Percentiles rank a stretch among this genome's conserved stretches.
Evolutionary conservation across 2,329 filamentous ascomycete genomes (phyloP).

Genomic region (Pseudopyrenochaeta lycopersici): DNA sequence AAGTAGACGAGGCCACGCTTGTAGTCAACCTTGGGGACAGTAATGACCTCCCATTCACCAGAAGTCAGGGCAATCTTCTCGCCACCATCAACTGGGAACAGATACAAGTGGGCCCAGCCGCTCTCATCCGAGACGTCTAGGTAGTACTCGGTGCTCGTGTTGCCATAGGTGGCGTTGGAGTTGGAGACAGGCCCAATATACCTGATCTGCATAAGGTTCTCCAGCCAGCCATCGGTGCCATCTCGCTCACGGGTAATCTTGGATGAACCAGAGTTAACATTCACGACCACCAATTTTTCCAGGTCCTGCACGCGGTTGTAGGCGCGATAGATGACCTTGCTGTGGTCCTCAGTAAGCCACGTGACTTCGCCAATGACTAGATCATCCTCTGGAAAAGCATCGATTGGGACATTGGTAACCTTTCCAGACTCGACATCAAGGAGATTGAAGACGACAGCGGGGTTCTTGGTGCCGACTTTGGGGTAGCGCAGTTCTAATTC

Average conservation of each 20-base stretch:
- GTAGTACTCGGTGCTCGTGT: slow-evolving; percentile 61
- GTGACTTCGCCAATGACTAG: slow-evolving; percentile 73
- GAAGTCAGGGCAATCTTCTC: slow-evolving; percentile 66
- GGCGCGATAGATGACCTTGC: slow-evolving; percentile 69
- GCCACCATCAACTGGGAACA: slow-evolving; percentile 67
- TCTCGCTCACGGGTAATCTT: slow-evolving; percentile 65
- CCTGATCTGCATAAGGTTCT: slow-evolving; percentile 65
- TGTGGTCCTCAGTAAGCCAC: slow-evolving; percentile 71
- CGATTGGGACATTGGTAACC: slow-evolving; percentile 59
- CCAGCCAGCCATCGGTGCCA: slow-evolving; percentile 69
- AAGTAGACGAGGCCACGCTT: slow-evolving; percentile 68
- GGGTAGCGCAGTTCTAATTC: slow-evolving; percentile 73
- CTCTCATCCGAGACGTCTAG: slow-evolving; percentile 72
- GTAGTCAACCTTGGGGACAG: slow-evolving; percentile 68
- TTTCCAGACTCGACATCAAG: slow-evolving; percentile 62
- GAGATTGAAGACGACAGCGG: slow-evolving; percentile 69
- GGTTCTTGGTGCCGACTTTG: slow-evolving; percentile 74
- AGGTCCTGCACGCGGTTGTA: slow-evolving; percentile 75
- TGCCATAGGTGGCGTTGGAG: slow-evolving; percentile 46
- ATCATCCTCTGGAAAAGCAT: slow-evolving; percentile 68
- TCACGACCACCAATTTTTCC: slow-evolving; percentile 69
- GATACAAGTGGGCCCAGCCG: slow-evolving; percentile 72
- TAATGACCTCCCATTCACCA: slow-evolving; percentile 71
- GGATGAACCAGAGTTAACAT: slow-evolving; percentile 59
- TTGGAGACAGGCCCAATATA: slow-evolving; percentile 60